Conservation (phyloP, 805 yeast species). For the Candida pini region DNA sequence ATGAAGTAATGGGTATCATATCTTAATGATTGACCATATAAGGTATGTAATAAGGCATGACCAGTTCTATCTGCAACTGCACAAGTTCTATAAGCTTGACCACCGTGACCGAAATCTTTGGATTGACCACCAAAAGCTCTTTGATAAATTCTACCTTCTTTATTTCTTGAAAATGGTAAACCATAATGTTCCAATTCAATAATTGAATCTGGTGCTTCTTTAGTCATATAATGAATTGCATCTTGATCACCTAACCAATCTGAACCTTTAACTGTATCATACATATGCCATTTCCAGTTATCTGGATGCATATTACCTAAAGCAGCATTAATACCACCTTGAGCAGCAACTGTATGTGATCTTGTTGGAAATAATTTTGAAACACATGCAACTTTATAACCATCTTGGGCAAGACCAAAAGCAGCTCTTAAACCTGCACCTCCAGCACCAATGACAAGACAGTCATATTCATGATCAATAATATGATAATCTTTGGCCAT, state of each 20-base stretch:
- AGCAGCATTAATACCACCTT: constrained; percentile 99
- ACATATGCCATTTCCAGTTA: constrained; percentile 99
- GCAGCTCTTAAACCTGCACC: constrained; percentile 99
- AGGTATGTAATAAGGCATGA: constrained; percentile 90
- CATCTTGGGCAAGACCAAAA: constrained; percentile 94
- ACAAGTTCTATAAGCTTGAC: constrained; percentile 98
- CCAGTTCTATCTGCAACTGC: constrained; percentile 99
- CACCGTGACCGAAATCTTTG: constrained; percentile 93
- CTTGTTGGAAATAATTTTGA: constrained; percentile 96
- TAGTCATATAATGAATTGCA: constrained; percentile 98
- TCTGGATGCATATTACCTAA: constrained; percentile 97
- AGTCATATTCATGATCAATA: constrained; percentile 96
- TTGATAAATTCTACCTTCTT: constrained; percentile 94
- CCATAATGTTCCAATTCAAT: constrained; percentile 97
- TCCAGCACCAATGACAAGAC: constrained; percentile 98
- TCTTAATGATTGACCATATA: constrained; percentile 93
- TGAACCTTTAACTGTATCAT: constrained; percentile 97
- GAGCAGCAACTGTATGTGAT: constrained; percentile 98
- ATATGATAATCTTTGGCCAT: constrained; percentile 75
- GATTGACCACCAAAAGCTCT: constrained; percentile 99
- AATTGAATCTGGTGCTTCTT: constrained; percentile 94
- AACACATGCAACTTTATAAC: constrained; percentile 95
- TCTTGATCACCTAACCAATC: constrained; percentile 99
- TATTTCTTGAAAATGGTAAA: constrained; percentile 96
- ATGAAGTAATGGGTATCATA: constrained; percentile 97